Evolutionary conservation across 257 asterid species (phyloP).

Genomic region (Ligustrum vulgare): DNA sequence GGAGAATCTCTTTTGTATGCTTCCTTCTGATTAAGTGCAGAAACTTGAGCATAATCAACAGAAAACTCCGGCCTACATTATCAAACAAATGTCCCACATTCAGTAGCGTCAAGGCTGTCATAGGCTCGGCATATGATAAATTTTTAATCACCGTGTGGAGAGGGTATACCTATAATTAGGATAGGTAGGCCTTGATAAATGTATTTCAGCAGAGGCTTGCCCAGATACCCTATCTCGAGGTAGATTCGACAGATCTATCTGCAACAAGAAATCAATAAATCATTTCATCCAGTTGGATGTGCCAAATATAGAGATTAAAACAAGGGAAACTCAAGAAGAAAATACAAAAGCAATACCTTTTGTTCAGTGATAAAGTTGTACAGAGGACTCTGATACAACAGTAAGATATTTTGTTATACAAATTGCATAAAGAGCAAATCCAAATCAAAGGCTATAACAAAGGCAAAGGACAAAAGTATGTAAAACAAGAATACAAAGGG

Average conservation of each 20-base stretch:
- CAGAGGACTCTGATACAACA: slow-evolving; percentile 72
- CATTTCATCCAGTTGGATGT: slow-evolving; percentile 10
- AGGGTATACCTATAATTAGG: slow-evolving; percentile 48
- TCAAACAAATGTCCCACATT: slow-evolving; percentile 16
- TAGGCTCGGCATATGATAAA: slow-evolving; percentile 14
- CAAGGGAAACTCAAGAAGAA: slow-evolving; percentile 2
- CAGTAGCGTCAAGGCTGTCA: slow-evolving; percentile 13
- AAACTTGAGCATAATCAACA: slow-evolving; percentile 38
- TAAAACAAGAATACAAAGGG: slow-evolving; percentile 14
- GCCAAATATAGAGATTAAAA: slow-evolving; percentile 21
- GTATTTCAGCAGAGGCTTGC: slow-evolving; percentile 60
- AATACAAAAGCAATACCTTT: slow-evolving; percentile 46
- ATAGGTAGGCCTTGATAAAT: slow-evolving; percentile 42
- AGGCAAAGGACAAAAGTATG: slow-evolving; percentile 19
- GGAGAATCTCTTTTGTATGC: slow-evolving; percentile 26
- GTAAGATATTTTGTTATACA: slow-evolving; percentile 20
- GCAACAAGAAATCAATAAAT: slow-evolving; percentile 33
- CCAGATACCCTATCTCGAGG: slow-evolving; percentile 84
- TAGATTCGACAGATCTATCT: slow-evolving; percentile 80
- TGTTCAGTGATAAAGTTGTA: slow-evolving; percentile 76
- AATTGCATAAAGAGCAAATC: slow-evolving; percentile 17
- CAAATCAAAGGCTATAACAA: slow-evolving; percentile 16
- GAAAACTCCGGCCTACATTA: slow-evolving; percentile 44
- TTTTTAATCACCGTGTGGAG: slow-evolving; percentile 14
- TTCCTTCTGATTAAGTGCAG: slow-evolving; percentile 24